Evolutionary conservation across 495 filamentous ascomycete genomes (phyloP).

Genomic region (Beverwykella pulmonaria): DNA sequence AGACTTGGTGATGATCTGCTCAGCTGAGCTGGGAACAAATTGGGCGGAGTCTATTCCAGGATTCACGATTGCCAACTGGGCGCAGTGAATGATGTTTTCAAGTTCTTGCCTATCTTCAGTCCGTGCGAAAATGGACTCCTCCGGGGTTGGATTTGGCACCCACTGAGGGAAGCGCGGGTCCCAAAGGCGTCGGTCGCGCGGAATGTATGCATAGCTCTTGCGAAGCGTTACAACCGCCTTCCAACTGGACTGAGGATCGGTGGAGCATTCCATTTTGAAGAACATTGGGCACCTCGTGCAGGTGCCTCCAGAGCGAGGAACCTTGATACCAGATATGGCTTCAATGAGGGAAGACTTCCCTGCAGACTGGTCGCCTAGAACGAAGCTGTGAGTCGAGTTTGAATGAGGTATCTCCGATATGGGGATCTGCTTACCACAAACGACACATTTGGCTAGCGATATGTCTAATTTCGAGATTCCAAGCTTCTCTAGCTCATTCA

Average conservation of each 20-base stretch:
- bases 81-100: slow-evolving; percentile 62
- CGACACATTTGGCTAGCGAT: slow-evolving; percentile 65
- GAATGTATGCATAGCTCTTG: slow-evolving; percentile 51
- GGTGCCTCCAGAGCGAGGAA: slow-evolving; percentile 67
- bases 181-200: slow-evolving; percentile 11
- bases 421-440: slow-evolving; percentile 11
- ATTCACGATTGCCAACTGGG: slow-evolving; percentile 73
- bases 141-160: slow-evolving; percentile 45
- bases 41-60: slow-evolving; percentile 53
- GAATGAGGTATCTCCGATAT: no score
- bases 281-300: slow-evolving; percentile 80
- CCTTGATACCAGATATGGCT: slow-evolving; percentile 73
- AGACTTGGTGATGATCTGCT: not conserved
- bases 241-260: slow-evolving; percentile 54
- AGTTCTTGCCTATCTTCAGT: slow-evolving; percentile 54
- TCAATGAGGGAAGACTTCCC: slow-evolving; percentile 83
- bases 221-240: slow-evolving; percentile 65
- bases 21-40: slow-evolving; percentile 42
- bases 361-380: slow-evolving; percentile 75
- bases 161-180: slow-evolving; percentile 43
- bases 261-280: slow-evolving; percentile 66
- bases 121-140: slow-evolving; percentile 49
- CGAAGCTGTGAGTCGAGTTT: not conserved
- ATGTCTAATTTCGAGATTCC: slow-evolving; percentile 49
- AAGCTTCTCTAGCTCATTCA: slow-evolving; percentile 41